Base-by-base conservation (phyloP, 1,139 yeast species). In the Yamadazyma oceani region DNA sequence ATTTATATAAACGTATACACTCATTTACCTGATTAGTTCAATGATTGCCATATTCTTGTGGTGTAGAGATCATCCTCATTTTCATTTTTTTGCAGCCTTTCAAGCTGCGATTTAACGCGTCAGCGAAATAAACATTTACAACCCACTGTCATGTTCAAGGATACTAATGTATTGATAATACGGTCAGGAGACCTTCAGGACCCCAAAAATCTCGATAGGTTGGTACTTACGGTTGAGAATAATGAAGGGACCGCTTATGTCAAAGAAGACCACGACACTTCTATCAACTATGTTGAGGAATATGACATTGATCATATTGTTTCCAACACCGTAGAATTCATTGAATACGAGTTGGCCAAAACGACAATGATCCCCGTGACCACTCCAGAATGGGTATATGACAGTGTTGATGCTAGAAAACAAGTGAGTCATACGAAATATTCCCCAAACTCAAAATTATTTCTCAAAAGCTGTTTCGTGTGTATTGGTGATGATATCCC, bases 391-490 rank as follows among this genome's bases (percentile, higher is more conserved):
- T 89, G 95, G 92, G 68, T 86, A 1, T 50, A 58, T 27, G 79
- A 75, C 29, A 76, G 84, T 8, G 55, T 76, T 0, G 53, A 55
- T 6, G 59, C 58, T 16, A 64, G 64, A 1, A 73, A 74, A 44
- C 60, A 72, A 13, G 68, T 75, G 31, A 78, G 84, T 28, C 66
- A 75, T 4, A 66, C 70, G 37, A 53, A 69, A 2, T 83, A 70
- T 55, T 79, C 85, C 16, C 95, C 96, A 0, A 85, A 85, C 53
- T 84, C 87, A 9, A 66, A 66, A 27, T 78, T 75, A 42, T 74
- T 86, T 44, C 66, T 89, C 54, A 79, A 80, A 41, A 75, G 78
- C 35, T 73, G 79, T 17, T 76, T 78, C 48, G 66, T 87, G 0
- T 80, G 86, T 48, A 73, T 81, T 15, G 73, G 74, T 2, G 79